Evolutionary conservation across 1,284 basidiomycete species (phyloP).

Genomic region (Cutaneotrichosporon sp.): DNA sequence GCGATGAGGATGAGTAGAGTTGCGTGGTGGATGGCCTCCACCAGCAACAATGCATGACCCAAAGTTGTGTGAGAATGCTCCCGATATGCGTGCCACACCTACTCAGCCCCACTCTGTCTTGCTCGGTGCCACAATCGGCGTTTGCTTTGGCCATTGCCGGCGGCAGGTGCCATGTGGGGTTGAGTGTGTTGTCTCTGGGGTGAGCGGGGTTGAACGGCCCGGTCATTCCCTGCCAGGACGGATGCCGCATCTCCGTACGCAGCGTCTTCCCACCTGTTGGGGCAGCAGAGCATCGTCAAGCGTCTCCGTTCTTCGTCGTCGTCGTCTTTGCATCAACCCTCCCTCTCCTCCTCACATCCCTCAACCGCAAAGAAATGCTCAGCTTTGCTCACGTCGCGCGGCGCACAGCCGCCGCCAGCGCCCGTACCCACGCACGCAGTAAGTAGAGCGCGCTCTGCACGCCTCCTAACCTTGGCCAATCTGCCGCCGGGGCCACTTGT

Average conservation of each 20-base stretch:
- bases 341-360: background rate
- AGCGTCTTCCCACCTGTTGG: background rate
- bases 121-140: background rate
- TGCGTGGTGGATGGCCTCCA: slow-evolving; percentile 6
- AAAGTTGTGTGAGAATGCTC: background rate
- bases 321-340: background rate
- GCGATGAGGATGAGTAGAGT: background rate
- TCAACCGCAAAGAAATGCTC: slow-evolving; percentile 30
- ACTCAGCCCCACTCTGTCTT: background rate
- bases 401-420: slow-evolving; percentile 27
- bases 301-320: no score
- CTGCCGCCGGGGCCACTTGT: background rate
- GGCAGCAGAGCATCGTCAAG: background rate
- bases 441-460: slow-evolving; percentile 12
- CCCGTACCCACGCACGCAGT: slow-evolving; percentile 31
- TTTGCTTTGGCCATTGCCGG: background rate
- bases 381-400: slow-evolving; percentile 42
- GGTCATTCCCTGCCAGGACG: no score
- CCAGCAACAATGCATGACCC: background rate
- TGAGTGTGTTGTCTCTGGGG: no score
- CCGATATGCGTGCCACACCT: background rate
- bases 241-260: background rate
- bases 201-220: no score
- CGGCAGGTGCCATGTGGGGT: no score
- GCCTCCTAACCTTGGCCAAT: background rate